Base-by-base conservation (phyloP, 495 filamentous ascomycete genomes). In the Tuber microsphaerosporum region DNA sequence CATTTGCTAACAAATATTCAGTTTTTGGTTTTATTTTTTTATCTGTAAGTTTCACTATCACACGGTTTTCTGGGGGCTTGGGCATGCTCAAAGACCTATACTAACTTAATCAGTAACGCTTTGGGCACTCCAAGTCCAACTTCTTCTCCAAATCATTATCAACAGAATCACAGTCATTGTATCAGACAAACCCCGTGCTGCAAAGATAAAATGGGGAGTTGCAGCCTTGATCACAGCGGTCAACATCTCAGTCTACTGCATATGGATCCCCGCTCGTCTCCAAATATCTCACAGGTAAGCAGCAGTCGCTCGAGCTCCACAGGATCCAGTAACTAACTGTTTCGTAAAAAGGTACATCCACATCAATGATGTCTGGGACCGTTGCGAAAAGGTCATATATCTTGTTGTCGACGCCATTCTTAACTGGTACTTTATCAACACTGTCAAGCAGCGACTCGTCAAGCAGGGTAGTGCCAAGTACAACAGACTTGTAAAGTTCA, bases 61-160 rank as follows among this genome's bases (percentile, higher is more conserved):
- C 26, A 34, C 43, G 19, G 22, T 14, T n/a, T 3, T 10, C 10
- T n/a, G 16, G 61, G 41, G 20, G 5, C 14, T 8, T 31, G 41
- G 44, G 72, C 12, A 26, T 26, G 2, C 44, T 68, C 74, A 31
- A 73, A 41, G 2, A 19, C 56, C 16, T 34, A 8, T 34, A 22
- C 76, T 78, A 7, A 78, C 48, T 31, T 20, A 14, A 46, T 20
- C 6, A 75, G 77, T 85, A 41, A 74, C 83, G 2, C 74, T 83
- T 22, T 86, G 85, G 84, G 81, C 84, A 1, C 79, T 85, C 61
- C 80, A 86, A 77, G 82, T 84, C 41, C 85, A 86, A 68, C 81
- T 85, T 16, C 81, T 86, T 20, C 82, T 85, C 56, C 85, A 86
- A 79, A 87, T 87, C 74, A 86, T 87, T 76, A 84, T 87, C 75